Evolutionary conservation across 1,284 basidiomycete species (phyloP).

Genomic region (Papiliotrema fonsecae): DNA sequence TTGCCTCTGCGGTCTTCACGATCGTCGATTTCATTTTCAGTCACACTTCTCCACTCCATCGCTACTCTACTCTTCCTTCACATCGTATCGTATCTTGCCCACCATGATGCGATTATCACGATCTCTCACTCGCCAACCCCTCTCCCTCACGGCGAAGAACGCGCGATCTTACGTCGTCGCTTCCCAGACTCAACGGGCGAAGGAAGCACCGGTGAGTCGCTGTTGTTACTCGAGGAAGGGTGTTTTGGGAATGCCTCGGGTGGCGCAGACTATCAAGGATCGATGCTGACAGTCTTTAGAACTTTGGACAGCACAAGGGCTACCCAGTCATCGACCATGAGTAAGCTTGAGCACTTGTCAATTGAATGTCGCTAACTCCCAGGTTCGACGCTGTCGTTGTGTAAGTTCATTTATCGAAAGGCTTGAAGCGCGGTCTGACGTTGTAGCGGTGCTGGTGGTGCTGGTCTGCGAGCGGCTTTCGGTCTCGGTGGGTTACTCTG

Average conservation of each 20-base stretch:
- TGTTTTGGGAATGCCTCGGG: too few relatives aligned
- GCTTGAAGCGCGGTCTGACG: constrained; percentile 3
- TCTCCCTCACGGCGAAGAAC: constrained; percentile 12
- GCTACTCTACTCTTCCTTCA: not conserved
- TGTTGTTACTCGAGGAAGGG: not conserved
- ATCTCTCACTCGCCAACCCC: constrained; percentile 15
- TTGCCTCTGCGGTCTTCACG: not conserved
- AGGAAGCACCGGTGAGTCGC: constrained; percentile 42
- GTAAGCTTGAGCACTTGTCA: constrained; percentile 18
- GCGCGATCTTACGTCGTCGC: constrained; percentile 38
- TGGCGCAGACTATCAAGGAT: not conserved
- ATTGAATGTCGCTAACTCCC: constrained; percentile 9
- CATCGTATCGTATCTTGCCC: not conserved
- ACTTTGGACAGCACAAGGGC: constrained; percentile 47
- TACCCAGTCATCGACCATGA: constrained; percentile 95
- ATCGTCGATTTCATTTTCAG: not conserved
- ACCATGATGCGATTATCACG: constrained; percentile 29
- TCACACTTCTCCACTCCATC: not conserved
- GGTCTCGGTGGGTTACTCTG: constrained; percentile 58
- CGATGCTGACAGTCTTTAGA: constrained; percentile 23
- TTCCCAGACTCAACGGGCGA: constrained; percentile 39
- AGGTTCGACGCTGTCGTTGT: constrained; percentile 96
- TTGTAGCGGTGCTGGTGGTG: constrained; percentile 88
- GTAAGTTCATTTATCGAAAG: constrained; percentile 53
- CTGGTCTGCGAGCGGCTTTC: constrained; percentile 96